Percentiles rank a stretch among this genome's conserved stretches.
Conservation (phyloP, 371 early-diverging fungal genomes). For the Massospora cicadina region DNA sequence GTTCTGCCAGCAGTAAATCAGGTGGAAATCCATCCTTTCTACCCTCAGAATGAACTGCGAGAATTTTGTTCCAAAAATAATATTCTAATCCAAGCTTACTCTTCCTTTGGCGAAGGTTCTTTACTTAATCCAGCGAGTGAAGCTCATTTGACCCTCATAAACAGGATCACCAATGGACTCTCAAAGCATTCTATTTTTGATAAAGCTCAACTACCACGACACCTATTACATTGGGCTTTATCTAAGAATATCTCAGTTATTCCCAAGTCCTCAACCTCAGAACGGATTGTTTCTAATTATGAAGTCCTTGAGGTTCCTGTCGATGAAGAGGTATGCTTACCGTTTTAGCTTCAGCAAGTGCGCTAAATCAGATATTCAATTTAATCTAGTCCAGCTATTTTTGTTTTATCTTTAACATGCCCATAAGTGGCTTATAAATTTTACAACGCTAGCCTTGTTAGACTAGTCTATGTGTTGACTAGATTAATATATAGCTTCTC, state of each 20-base stretch:
- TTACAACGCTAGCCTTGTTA: no score
- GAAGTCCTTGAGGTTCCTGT: constrained; percentile 23
- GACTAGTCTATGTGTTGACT: no score
- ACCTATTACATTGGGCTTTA: constrained; percentile 35
- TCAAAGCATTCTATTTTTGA: background rate
- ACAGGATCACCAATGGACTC: background rate
- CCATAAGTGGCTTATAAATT: no score
- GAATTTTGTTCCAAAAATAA: constrained; percentile 28
- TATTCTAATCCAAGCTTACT: constrained; percentile 71
- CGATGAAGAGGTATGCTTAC: constrained; percentile 16
- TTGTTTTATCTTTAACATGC: no score
- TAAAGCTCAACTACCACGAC: constrained; percentile 19
- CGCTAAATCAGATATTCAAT: background rate
- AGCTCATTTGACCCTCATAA: background rate
- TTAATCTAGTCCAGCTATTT: no score
- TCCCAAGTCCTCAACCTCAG: constrained; percentile 35
- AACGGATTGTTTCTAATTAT: constrained; percentile 26
- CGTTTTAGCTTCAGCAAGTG: background rate
- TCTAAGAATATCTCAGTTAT: constrained; percentile 35
- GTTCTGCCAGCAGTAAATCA: constrained; percentile 47
- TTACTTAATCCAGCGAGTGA: constrained; percentile 10
- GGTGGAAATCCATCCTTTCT: constrained; percentile 52
- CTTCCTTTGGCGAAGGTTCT: constrained; percentile 70
- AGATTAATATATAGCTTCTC: background rate
- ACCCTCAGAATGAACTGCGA: constrained; percentile 27